Evolutionary conservation across 352 stramenopile species (phyloP), one percentile per base, ranked within the genome.

Genomic region (Phytophthora fragariaefolia): DNA sequence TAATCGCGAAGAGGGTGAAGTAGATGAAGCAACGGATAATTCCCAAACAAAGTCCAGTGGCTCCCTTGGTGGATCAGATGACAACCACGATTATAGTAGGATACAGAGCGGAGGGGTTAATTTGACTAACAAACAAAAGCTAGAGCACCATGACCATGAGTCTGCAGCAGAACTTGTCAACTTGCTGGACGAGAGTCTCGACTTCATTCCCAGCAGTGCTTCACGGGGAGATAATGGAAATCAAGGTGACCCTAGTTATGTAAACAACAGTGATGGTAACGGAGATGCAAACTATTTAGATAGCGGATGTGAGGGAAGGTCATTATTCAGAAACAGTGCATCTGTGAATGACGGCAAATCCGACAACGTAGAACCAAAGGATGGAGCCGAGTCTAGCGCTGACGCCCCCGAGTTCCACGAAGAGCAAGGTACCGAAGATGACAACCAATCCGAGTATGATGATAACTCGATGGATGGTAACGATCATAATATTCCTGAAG

Each of bases 141-240:
- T 45, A 23, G 57, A 65, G 12, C 36, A 42, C 23, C 46, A 72
- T 20, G 53, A 62, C 17, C 47, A 61, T 18, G 46, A 62, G 7
- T 69, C 55, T 58, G 57, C 68, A 23, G 36, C 52, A 13, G 83
- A 90, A 20, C 74, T 92, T 6, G 76, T 90, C 18, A 60, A 65
- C 28, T 81, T 92, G 15, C 68, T 90, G 5, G 83, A 92, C 18
- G 83, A 92, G 27, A 90, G 75, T 58, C 42, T 87, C 8, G 69
- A 77, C 18, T 75, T 79, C 32, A 60, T 56, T 51, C 51, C 24
- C 8, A 45, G 12, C 40, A 50, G 22, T 32, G n/a, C 26, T 61
- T 67, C 45, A 18, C 46, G 46, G 32, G 56, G 63, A 28, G 9
- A 18, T 45, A 24, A 27, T 60, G 8, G 15, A 2, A 60, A 20